Evolutionary conservation across 2,329 filamentous ascomycete species (phyloP), one percentile per base, ranked within the genome.

Genomic region (Scedosporium dehoogii): DNA sequence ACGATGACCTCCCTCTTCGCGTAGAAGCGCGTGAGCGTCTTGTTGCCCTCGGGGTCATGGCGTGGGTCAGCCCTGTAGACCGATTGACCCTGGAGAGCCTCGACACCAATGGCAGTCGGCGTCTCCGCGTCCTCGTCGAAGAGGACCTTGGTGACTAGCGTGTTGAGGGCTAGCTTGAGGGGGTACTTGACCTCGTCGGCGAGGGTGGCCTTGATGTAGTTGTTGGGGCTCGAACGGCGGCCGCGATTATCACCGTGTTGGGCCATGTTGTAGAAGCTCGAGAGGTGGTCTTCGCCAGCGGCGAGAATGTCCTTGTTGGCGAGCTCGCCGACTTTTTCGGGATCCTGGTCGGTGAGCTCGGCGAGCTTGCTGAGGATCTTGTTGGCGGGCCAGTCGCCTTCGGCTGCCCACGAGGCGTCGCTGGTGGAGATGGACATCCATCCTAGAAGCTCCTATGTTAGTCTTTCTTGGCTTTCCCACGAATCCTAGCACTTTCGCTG

Each of bases 11-110:
- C 74, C 16, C 67, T 67, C 1, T 64, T 67, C 10, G 69, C 70
- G 51, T 58, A 21, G 66, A 68, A 14, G 67, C 67, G 23, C 67
- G 68, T 14, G 63, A 27, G 62, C 59, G 59, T 67, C 61, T 55
- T 69, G 55, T 4, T 65, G 18, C 62, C 61, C 4, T 68, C 68
- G 56, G 70, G 70, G 51, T 64, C 64, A 56, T 69, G 67, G 9
- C 76, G 74, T 18, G 76, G 76, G 67, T 78, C 76, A 6, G 76
- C 77, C 21, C 68, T 68, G 70, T 79, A 80, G 7, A 78, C 67
- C 38, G 72, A 73, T 48, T 72, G 68, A 12, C 77, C 77, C 46
- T 75, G 64, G 64, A 62, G 25, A n/a, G 73, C 62, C 55, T 72
- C 65, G 23, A 76, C 73, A 5, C 75, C 74, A 0, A 69, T 73